These are phyloP conservation scores for Naematelia aurantialba DNA, from an alignment of 768 basidiomycete species.

Conservation along the genomic window DNA sequence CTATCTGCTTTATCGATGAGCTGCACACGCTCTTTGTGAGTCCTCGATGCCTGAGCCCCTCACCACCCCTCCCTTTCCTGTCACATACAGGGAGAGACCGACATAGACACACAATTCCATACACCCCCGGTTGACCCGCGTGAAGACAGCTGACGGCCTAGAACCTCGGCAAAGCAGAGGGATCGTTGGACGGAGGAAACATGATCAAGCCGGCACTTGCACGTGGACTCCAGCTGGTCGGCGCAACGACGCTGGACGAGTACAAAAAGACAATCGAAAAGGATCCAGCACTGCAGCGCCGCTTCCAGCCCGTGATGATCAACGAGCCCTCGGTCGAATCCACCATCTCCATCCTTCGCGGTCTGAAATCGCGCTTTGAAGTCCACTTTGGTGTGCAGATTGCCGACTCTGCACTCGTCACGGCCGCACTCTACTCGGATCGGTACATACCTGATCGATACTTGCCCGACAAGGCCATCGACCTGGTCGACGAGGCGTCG, in stretches of 20 bases:
- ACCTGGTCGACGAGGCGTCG: conserved; percentile 89
- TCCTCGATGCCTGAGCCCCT: too few species aligned
- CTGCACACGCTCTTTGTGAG: conserved; percentile 61
- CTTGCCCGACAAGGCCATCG: conserved; percentile 74
- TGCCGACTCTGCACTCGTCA: conserved; percentile 80
- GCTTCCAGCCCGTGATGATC: conserved; percentile 84
- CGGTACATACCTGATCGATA: conserved; percentile 83
- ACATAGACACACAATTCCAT: too few species aligned
- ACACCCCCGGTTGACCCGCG: too few species aligned
- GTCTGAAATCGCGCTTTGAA: conserved; percentile 76
- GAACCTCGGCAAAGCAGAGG: conserved; percentile 85
- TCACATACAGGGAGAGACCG: too few species aligned
- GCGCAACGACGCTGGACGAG: conserved; percentile 87
- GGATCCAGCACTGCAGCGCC: conserved; percentile 82
- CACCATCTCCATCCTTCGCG: conserved; percentile 65
- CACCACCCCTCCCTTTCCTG: background rate
- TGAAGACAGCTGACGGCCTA: too few species aligned
- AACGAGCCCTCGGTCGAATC: conserved; percentile 79
- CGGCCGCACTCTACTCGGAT: conserved; percentile 78
- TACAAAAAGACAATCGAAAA: conserved; percentile 88
- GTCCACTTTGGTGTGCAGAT: conserved; percentile 93
- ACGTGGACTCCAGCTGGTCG: conserved; percentile 78
- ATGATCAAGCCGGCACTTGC: conserved; percentile 92
- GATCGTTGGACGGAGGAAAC: conserved; percentile 78
- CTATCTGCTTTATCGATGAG: conserved; percentile 93